These are phyloP conservation scores for Trypethelium eluteriae DNA, from an alignment of 495 filamentous ascomycete genomes.

Conservation along the genomic window DNA sequence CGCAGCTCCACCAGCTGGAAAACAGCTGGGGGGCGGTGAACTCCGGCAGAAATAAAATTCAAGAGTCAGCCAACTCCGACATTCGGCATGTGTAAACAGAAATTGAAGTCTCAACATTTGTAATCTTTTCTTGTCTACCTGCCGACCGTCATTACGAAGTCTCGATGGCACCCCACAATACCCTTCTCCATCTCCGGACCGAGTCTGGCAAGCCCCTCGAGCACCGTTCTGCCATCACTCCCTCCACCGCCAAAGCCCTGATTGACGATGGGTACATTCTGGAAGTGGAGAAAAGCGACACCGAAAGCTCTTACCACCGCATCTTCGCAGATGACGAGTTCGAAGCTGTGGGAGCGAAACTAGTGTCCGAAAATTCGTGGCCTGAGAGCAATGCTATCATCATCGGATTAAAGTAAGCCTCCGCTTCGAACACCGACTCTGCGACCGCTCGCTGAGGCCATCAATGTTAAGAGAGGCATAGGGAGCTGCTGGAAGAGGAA, in stretches of 20 bases:
- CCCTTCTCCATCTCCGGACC: background rate
- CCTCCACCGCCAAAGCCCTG: slow-evolving; percentile 66
- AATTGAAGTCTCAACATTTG: background rate
- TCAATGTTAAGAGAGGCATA: background rate
- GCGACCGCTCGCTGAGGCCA: background rate
- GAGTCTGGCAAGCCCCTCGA: slow-evolving; percentile 23
- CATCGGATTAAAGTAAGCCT: slow-evolving; percentile 61
- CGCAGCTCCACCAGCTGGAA: no score
- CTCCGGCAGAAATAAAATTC: background rate
- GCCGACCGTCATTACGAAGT: background rate
- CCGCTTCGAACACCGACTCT: background rate
- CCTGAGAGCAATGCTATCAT: slow-evolving; percentile 71
- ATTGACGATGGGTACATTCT: slow-evolving; percentile 72
- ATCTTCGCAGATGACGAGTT: slow-evolving; percentile 78
- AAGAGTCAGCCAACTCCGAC: background rate
- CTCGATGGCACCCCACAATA: background rate
- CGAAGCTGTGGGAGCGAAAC: slow-evolving; percentile 53
- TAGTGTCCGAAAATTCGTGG: slow-evolving; percentile 84
- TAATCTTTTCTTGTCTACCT: background rate
- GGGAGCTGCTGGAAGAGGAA: slow-evolving; percentile 76
- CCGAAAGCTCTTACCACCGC: slow-evolving; percentile 37
- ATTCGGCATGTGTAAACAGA: background rate
- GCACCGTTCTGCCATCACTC: slow-evolving; percentile 44
- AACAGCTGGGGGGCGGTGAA: background rate
- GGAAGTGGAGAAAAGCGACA: slow-evolving; percentile 69